Conservation (phyloP, 2,329 filamentous ascomycete genomes). For the Byssothecium circinans region DNA sequence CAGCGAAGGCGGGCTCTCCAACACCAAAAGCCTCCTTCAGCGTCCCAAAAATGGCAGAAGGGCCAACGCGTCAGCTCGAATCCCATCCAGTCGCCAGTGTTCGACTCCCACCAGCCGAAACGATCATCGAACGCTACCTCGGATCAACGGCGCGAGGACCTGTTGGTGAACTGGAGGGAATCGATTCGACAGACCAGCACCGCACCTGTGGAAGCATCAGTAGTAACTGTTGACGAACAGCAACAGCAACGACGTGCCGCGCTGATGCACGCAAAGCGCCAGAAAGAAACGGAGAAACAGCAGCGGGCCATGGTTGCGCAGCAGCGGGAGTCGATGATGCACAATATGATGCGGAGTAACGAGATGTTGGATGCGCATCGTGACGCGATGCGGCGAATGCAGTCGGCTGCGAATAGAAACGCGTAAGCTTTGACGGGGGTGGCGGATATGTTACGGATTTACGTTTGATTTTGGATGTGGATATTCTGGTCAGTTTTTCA, state of each 20-base stretch:
- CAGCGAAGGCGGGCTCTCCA: constrained; percentile 54
- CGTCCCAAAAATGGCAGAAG: constrained; percentile 35
- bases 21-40: constrained; percentile 33
- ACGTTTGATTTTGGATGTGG: too few relatives aligned
- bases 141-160: constrained; percentile 35
- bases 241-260: constrained; percentile 44
- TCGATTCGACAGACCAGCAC: constrained; percentile 31
- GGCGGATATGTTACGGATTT: too few relatives aligned
- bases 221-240: constrained; percentile 29
- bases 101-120: constrained; percentile 44
- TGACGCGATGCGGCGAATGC: constrained; percentile 79
- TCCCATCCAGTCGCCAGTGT: too few relatives aligned
- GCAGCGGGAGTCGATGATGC: constrained; percentile 64
- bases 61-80: constrained; percentile 21
- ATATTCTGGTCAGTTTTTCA: too few relatives aligned
- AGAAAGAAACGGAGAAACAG: constrained; percentile 62
- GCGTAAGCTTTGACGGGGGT: constrained; percentile 15
- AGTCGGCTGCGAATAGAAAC: constrained; percentile 57
- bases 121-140: constrained; percentile 27
- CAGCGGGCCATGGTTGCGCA: constrained; percentile 61
- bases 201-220: constrained; percentile 21
- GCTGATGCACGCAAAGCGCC: constrained; percentile 64
- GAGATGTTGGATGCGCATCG: constrained; percentile 76
- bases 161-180: constrained; percentile 41
- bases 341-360: constrained; percentile 74